Base-by-base conservation (phyloP, 2,329 filamentous ascomycete species). In the Alternaria rosae region DNA sequence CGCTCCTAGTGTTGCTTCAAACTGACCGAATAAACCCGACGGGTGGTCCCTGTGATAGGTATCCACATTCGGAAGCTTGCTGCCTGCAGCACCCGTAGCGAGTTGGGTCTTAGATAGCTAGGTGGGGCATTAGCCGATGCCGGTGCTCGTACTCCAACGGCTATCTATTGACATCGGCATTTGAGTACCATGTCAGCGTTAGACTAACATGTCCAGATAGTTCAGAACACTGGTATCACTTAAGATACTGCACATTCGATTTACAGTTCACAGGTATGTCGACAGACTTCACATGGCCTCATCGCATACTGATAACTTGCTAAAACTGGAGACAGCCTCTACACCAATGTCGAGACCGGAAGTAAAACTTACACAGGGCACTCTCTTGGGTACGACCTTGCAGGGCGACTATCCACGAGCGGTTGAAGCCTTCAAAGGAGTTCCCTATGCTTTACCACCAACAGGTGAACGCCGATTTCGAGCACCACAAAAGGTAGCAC, bases 381-480 rank as follows among this genome's bases (percentile, higher is more conserved):
- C 30, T 25, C 56, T 67, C 6, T 35, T 67, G 8, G 66, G 66
- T 32, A 62, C 44, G 8, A 51, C 52, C 13, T 38, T 32, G 20
- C 51, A 45, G 3, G 56, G 48, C 4, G n/a, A 13, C 20, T 61
- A 62, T 21, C 61, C 64, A 25, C 56, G 32, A 21, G 23, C 53
- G 6, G 45, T 66, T 15, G 69, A 71, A 23, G 62, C 64, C 26
- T 71, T 70, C 47, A 59, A 61, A 44, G 66, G 69, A 13, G 59
- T 70, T 32, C 68, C 69, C 11, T 71, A 71, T 59, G 68, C 69
- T 3, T 45, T 68, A 20, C 61, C 68, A 1, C 66, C 69, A 23
- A 69, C 59, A 21, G 69, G 68, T 15, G 61, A 65, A 6, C 61
- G 64, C 13, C 61, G 69, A n/a, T 71, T 70, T 52, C 63, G 61